Evolutionary conservation across 108 stramenopile species (phyloP), one percentile per base, ranked within the genome.

Genomic region (Hondaea fermentalgiana): DNA sequence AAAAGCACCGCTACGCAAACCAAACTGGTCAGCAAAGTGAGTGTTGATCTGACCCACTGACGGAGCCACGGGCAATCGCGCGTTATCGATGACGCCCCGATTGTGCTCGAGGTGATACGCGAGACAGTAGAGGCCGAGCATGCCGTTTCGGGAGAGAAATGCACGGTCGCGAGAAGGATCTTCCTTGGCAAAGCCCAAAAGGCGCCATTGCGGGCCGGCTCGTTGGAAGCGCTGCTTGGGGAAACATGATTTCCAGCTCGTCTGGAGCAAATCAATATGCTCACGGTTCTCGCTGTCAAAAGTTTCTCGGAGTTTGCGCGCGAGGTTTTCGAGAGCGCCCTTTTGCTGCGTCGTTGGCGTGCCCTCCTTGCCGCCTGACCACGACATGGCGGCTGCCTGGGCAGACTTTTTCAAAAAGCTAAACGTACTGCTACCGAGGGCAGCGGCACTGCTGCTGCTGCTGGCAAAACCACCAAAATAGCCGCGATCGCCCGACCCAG

Each of bases 321-420:
- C 44, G 25, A 83, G n/a, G 51, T 53, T 47, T 6, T 53, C 49
- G 25, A 83, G 76, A 6, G 76, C 76, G 2, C 76, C 76, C 28
- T 83, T 83, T 23, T 83, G 76, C 51, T 83, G 76, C 19, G 49
- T 83, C n/a, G 19, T 83, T 83, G 76, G 76, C 51, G 51, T 53
- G n/a, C 23, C 23, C 28, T 83, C 76, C 76, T 25, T 53, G 12
- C 16, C 23, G 25, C 51, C 51, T 1, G 76, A 43, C 14, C 12
- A 83, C 0, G 45, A 25, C 76, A 83, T 83, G 45, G 76, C 64
- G 14, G 55, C 64, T 6, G 76, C 76, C 76, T 83, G 76, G 5
- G 49, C 76, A 21, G 76, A 47, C 76, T 83, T 83, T 53, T 83
- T 83, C 76, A 83, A 83, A 23, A 83, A 83, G 51, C 76, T 53